These are phyloP conservation scores for Cladosporium austrohemisphaericum DNA, from an alignment of 2,329 filamentous ascomycete genomes.

Conservation along the genomic window DNA sequence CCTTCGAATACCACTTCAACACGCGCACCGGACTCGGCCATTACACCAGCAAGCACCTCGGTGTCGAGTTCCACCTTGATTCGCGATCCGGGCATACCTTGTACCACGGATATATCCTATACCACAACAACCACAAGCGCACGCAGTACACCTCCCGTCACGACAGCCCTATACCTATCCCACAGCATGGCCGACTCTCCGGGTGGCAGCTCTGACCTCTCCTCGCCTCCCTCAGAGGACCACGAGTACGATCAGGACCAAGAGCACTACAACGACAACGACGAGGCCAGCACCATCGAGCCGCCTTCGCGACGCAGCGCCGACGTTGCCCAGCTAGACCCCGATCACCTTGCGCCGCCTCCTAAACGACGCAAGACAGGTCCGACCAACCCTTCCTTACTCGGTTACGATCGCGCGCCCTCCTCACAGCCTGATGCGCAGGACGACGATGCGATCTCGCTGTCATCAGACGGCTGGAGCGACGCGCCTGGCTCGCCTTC, in stretches of 20 bases:
- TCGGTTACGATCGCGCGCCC: conserved; percentile 25
- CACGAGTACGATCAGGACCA: conserved; percentile 40
- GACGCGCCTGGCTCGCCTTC: conserved; percentile 58
- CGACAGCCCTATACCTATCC: neutral
- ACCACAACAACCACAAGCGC: neutral
- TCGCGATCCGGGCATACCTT: neutral
- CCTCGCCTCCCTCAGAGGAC: conserved; percentile 61
- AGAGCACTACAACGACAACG: conserved; percentile 24
- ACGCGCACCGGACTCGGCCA: too few relatives aligned
- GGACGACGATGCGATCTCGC: conserved; percentile 52
- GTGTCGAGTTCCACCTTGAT: too few relatives aligned
- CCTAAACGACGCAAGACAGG: conserved; percentile 39
- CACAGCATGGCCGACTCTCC: conserved; percentile 49
- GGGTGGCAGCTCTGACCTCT: conserved; percentile 55
- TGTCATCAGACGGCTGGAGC: conserved; percentile 87
- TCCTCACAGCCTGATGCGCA: conserved; percentile 36
- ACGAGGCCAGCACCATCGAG: conserved; percentile 49
- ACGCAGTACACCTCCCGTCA: neutral
- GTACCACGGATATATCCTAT: neutral
- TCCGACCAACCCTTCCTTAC: conserved; percentile 19
- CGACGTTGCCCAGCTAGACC: conserved; percentile 35
- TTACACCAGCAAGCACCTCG: too few relatives aligned
- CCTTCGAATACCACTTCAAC: too few relatives aligned
- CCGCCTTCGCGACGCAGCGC: conserved; percentile 45
- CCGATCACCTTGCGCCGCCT: conserved; percentile 29